phyloP scores from a whole-genome alignment of 768 basidiomycete genomes.

The Suillus tomentosus region DNA sequence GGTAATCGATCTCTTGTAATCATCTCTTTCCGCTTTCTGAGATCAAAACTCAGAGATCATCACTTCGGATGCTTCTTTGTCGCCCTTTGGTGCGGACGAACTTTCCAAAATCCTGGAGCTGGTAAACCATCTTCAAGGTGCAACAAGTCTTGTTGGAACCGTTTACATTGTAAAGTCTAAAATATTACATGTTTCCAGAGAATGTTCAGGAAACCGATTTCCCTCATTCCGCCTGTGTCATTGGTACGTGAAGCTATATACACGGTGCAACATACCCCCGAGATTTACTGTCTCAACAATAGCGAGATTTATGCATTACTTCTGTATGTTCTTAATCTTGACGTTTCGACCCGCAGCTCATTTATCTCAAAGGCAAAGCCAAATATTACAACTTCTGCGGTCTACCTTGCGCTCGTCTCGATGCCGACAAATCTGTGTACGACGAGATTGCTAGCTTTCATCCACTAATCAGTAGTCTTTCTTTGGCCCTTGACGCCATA shows the following conservation, averaged over 20 bases:
- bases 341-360: neutral
- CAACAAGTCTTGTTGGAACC: neutral
- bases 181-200: slow-evolving; percentile 2
- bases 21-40: slow-evolving; percentile 1
- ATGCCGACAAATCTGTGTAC: slow-evolving; percentile 44
- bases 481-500: slow-evolving; percentile 9
- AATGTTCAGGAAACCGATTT: neutral
- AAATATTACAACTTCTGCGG: slow-evolving; percentile 50
- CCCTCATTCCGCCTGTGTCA: slow-evolving; percentile 8
- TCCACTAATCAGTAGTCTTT: slow-evolving; percentile 5
- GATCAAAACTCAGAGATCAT: slow-evolving; percentile 9
- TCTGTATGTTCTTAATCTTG: slow-evolving; percentile 32
- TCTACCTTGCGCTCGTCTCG: slow-evolving; percentile 46
- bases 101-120: slow-evolving; percentile 14
- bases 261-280: neutral
- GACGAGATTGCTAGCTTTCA: slow-evolving; percentile 4
- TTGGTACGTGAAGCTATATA: neutral
- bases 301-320: slow-evolving; percentile 48
- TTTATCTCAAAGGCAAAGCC: slow-evolving; percentile 23
- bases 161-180: too few species aligned
- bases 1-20: slow-evolving; percentile 17
- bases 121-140: slow-evolving; percentile 15
- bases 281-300: neutral
- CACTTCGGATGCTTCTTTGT: slow-evolving; percentile 13
- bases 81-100: slow-evolving; percentile 14